These are phyloP conservation scores for Diaporthe sp. DNA, from an alignment of 2,329 filamentous ascomycete genomes.

Conservation along the genomic window DNA sequence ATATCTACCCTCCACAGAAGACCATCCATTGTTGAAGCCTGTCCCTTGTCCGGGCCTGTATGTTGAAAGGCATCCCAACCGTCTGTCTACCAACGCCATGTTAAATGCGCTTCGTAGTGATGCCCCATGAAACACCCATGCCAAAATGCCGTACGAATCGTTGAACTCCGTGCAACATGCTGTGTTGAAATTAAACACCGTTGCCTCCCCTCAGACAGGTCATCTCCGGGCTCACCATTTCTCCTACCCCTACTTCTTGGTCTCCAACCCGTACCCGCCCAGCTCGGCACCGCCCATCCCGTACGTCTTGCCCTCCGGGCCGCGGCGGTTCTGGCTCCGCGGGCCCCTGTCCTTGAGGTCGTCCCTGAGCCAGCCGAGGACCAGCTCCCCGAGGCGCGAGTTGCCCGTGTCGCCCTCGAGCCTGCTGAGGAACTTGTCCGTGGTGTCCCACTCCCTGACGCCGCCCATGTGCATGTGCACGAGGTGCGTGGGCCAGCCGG, in stretches of 20 bases:
- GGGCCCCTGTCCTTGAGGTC: conserved; percentile 86
- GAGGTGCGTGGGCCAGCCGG: conserved; percentile 93
- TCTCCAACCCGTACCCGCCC: conserved; percentile 71
- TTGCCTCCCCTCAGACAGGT: not conserved
- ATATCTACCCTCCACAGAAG: not conserved
- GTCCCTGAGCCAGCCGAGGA: conserved; percentile 86
- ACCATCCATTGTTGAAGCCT: conserved; percentile 28
- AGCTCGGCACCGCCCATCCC: conserved; percentile 63
- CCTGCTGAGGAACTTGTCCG: conserved; percentile 75
- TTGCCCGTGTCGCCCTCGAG: conserved; percentile 73
- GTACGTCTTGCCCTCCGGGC: conserved; percentile 76
- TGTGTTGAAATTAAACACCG: conserved; percentile 19
- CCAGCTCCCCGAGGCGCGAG: conserved; percentile 87
- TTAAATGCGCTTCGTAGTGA: conserved; percentile 37
- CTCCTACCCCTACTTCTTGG: conserved; percentile 46
- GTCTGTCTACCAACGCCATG: conserved; percentile 38
- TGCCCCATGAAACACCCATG: not conserved
- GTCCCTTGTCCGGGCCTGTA: not conserved
- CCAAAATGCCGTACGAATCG: conserved; percentile 13
- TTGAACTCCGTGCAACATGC: conserved; percentile 22
- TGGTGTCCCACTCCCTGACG: conserved; percentile 87
- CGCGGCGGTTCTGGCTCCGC: conserved; percentile 69
- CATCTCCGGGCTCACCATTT: not conserved
- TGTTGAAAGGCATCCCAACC: conserved; percentile 32
- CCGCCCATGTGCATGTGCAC: conserved; percentile 94